Conservation (phyloP, 768 basidiomycete species). For the Mycena crocata region DNA sequence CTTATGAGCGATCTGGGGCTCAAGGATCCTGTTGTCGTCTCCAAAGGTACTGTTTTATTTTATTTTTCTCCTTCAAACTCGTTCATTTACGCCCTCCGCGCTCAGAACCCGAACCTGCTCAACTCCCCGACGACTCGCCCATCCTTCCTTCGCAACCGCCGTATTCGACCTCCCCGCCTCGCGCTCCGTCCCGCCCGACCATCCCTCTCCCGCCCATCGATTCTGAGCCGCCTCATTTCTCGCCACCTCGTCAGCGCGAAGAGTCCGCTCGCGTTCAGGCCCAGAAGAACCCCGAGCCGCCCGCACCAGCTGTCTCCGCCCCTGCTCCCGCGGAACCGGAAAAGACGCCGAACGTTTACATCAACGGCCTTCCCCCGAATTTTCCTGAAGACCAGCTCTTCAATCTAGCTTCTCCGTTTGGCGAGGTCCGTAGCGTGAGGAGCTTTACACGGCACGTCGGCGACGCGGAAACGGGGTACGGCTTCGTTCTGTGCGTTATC, state of each 20-base stretch:
- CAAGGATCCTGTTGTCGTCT: background rate
- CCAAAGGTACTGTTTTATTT: constrained; percentile 8
- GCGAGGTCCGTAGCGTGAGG: constrained; percentile 79
- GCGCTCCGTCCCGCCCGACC: constrained; percentile 18
- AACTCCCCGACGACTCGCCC: constrained; percentile 19
- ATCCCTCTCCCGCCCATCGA: constrained; percentile 29
- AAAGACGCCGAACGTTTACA: constrained; percentile 85
- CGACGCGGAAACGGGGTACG: constrained; percentile 68
- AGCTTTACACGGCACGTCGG: constrained; percentile 88
- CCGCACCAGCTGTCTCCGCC: background rate
- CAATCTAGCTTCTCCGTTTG: constrained; percentile 77
- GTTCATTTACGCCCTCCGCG: background rate
- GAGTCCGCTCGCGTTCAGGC: background rate
- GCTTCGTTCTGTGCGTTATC: constrained; percentile 37
- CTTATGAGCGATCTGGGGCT: constrained; percentile 10
- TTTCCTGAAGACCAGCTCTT: constrained; percentile 85
- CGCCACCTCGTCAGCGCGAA: constrained; percentile 4
- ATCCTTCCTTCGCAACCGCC: constrained; percentile 1
- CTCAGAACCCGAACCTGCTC: constrained; percentile 22
- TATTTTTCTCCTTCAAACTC: background rate
- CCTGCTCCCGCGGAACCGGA: constrained; percentile 6
- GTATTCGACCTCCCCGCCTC: constrained; percentile 13
- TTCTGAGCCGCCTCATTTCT: constrained; percentile 5
- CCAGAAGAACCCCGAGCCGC: constrained; percentile 1
- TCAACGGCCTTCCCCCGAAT: constrained; percentile 88